Conservation (phyloP, 345 rosid species). For the Populus davidiana region DNA sequence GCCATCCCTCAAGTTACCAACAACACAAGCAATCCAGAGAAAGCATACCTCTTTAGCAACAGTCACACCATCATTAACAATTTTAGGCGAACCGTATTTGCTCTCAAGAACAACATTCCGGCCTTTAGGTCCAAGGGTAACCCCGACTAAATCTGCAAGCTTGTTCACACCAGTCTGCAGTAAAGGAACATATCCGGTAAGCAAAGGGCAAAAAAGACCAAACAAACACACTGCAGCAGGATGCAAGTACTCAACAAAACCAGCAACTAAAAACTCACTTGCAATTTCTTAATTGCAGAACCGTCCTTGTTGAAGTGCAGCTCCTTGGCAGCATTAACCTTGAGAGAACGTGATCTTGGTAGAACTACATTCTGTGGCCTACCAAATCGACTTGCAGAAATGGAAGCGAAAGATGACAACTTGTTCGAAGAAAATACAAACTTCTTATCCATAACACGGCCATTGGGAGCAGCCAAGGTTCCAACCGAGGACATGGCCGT, state of each 20-base stretch:
- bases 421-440: conserved; percentile 49
- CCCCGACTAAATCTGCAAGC: conserved; percentile 97
- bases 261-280: conserved; percentile 46
- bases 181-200: conserved; percentile 10
- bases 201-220: neutral
- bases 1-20: neutral
- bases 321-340: conserved; percentile 83
- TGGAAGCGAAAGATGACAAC: conserved; percentile 65
- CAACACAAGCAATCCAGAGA: neutral
- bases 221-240: neutral
- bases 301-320: conserved; percentile 96
- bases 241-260: neutral
- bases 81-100: conserved; percentile 97
- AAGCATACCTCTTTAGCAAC: conserved; percentile 87
- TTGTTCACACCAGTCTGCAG: conserved; percentile 89
- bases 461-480: conserved; percentile 59
- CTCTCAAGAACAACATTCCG: conserved; percentile 97
- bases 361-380: conserved; percentile 49
- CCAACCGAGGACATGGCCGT: conserved; percentile 70
- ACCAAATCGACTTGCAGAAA: conserved; percentile 56
- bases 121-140: conserved; percentile 94
- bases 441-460: conserved; percentile 51
- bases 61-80: conserved; percentile 96
- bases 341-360: conserved; percentile 45
- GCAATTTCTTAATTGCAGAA: conserved; percentile 76